phyloP scores from a whole-genome alignment of 805 yeast genomes.

The Ogataea ganodermae region DNA sequence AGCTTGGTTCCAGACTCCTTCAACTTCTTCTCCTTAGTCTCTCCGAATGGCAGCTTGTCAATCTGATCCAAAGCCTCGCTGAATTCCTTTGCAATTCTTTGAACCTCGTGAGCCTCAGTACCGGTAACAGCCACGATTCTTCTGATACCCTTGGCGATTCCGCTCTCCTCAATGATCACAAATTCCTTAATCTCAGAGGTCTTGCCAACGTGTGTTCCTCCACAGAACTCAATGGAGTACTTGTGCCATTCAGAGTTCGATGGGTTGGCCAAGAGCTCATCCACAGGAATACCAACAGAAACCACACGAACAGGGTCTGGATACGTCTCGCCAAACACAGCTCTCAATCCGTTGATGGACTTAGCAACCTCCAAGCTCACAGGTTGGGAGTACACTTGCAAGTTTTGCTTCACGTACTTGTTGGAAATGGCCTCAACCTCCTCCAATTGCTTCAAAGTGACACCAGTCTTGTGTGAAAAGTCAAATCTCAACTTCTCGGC shows the following conservation, averaged over 20 bases:
- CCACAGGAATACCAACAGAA: slow-evolving; percentile 89
- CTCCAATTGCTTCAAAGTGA: slow-evolving; percentile 67
- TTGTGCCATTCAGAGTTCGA: slow-evolving; percentile 71
- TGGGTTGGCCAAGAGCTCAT: slow-evolving; percentile 74
- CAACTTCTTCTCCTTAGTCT: slow-evolving; percentile 75
- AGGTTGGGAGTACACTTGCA: slow-evolving; percentile 78
- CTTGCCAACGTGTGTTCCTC: slow-evolving; percentile 95
- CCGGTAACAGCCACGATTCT: slow-evolving; percentile 98
- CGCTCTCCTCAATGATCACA: slow-evolving; percentile 89
- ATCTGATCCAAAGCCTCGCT: slow-evolving; percentile 59
- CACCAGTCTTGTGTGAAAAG: slow-evolving; percentile 88
- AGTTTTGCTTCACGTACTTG: slow-evolving; percentile 67
- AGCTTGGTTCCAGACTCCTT: slow-evolving; percentile 84
- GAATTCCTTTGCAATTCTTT: slow-evolving; percentile 77
- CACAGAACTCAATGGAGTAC: slow-evolving; percentile 93
- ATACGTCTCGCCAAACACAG: slow-evolving; percentile 97
- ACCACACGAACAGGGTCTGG: slow-evolving; percentile 99
- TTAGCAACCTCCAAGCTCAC: slow-evolving; percentile 75
- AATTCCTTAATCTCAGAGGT: slow-evolving; percentile 93
- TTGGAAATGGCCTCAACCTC: slow-evolving; percentile 77
- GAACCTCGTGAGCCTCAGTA: slow-evolving; percentile 84
- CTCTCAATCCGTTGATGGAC: slow-evolving; percentile 83
- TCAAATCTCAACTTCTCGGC: slow-evolving; percentile 95
- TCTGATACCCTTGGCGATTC: slow-evolving; percentile 98
- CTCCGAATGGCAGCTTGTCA: slow-evolving; percentile 66